A percentile compares a stretch with the other conserved stretches of the same genome.
Evolutionary conservation across 768 basidiomycete species (phyloP).

Genomic region (Trametes cinnabarina): DNA sequence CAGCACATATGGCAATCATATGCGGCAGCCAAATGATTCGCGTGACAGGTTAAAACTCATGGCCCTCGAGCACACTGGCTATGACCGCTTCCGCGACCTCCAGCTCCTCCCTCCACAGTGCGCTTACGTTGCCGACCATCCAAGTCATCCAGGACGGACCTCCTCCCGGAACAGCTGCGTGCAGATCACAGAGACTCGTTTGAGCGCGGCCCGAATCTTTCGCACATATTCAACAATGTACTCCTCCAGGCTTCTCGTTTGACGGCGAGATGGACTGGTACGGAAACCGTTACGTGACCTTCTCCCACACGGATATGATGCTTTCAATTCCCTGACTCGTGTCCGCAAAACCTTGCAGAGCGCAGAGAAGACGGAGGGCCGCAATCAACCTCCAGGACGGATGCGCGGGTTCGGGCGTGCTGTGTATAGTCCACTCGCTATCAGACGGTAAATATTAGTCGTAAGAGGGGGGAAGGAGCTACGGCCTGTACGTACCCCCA

Average conservation of each 20-base stretch:
- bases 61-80: conserved; percentile 44
- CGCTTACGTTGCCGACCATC: conserved; percentile 40
- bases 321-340: conserved; percentile 24
- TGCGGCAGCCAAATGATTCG: too few species aligned
- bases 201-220: conserved; percentile 48
- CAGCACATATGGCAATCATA: too few species aligned
- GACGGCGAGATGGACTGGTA: conserved; percentile 27
- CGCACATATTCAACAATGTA: conserved; percentile 38
- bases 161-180: not conserved
- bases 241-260: conserved; percentile 32
- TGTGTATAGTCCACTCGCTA: conserved; percentile 82
- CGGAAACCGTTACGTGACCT: conserved; percentile 39
- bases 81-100: conserved; percentile 49
- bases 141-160: conserved; percentile 31
- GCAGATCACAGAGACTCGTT: conserved; percentile 29
- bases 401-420: conserved; percentile 54
- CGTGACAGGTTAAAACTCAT: conserved; percentile 53
- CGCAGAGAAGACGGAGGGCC: conserved; percentile 64
- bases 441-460: not conserved
- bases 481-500: conserved; percentile 63
- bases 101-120: conserved; percentile 62
- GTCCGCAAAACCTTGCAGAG: conserved; percentile 33
- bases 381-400: conserved; percentile 81
- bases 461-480: not conserved
- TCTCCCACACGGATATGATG: conserved; percentile 49